These are phyloP conservation scores for Chlamydomonas sphaeroides DNA, from an alignment of 139 green algal genomes.

Conservation along the genomic window DNA sequence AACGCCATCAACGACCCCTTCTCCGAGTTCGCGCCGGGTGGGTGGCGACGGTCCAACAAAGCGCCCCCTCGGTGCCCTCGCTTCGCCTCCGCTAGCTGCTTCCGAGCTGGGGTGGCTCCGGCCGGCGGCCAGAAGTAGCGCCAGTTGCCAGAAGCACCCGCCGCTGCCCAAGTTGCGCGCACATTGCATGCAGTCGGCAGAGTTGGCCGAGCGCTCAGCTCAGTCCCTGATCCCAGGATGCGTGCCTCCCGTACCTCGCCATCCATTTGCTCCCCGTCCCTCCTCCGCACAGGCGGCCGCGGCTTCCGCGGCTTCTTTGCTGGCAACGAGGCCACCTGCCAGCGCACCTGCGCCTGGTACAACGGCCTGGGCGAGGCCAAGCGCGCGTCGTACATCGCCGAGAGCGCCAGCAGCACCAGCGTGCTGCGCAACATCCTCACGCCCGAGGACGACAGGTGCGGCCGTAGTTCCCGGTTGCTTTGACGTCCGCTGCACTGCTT, in stretches of 20 bases:
- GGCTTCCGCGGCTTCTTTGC: conserved; percentile 74
- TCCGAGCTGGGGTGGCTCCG: too few species aligned
- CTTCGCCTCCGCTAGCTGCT: too few species aligned
- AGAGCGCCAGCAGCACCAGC: neutral
- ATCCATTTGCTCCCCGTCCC: neutral
- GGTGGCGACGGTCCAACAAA: neutral
- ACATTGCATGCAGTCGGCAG: too few species aligned
- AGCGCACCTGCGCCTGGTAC: conserved; percentile 59
- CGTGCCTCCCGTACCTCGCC: neutral
- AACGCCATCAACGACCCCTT: conserved; percentile 71
- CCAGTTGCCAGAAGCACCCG: too few species aligned
- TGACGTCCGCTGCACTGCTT: too few species aligned
- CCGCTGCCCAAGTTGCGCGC: too few species aligned
- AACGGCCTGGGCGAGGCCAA: neutral
- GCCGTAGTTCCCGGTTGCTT: neutral
- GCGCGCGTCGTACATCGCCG: neutral
- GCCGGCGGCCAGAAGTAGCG: too few species aligned
- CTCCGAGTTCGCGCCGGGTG: conserved; percentile 65
- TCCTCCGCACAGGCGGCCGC: neutral
- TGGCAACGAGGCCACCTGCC: conserved; percentile 61
- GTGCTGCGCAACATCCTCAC: conserved; percentile 1
- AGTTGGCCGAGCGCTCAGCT: too few species aligned
- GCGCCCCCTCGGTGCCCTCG: too few species aligned
- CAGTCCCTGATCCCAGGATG: too few species aligned
- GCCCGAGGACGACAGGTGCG: conserved; percentile 10